Evolutionary conservation across 1,139 yeast genomes (phyloP).

Genomic region (Meyerozyma carpophila): DNA sequence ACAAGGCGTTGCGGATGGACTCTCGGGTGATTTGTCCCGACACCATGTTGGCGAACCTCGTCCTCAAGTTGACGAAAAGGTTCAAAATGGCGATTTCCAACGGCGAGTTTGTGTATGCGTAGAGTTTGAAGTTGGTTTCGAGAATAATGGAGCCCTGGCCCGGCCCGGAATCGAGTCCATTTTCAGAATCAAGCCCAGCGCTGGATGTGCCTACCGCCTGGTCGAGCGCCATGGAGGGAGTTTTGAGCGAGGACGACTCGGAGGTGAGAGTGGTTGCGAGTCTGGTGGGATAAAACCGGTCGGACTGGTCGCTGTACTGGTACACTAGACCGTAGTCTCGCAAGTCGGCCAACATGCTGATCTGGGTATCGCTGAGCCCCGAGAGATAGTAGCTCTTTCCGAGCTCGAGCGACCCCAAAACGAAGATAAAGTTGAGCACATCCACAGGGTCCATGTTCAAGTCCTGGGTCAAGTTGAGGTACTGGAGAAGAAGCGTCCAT

Average conservation of each 20-base stretch:
- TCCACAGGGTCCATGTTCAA: constrained; percentile 95
- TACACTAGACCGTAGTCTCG: constrained; percentile 90
- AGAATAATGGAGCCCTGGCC: constrained; percentile 68
- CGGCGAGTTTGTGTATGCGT: constrained; percentile 94
- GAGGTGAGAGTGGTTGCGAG: constrained; percentile 88
- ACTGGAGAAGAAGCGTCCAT: constrained; percentile 87
- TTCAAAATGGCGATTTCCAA: constrained; percentile 90
- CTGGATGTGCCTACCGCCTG: constrained; percentile 45
- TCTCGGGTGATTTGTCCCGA: constrained; percentile 92
- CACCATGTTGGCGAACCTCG: constrained; percentile 88
- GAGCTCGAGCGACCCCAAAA: constrained; percentile 85
- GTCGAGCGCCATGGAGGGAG: constrained; percentile 67
- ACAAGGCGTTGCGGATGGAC: constrained; percentile 76
- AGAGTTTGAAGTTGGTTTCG: constrained; percentile 89
- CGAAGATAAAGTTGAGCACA: constrained; percentile 85
- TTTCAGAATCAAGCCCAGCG: constrained; percentile 11
- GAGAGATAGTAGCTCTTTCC: constrained; percentile 80
- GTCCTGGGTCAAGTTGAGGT: constrained; percentile 77
- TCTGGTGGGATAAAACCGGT: constrained; percentile 83
- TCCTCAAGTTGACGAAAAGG: constrained; percentile 75
- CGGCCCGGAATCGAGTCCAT: constrained; percentile 14
- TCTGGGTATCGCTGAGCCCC: constrained; percentile 74
- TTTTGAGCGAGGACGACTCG: constrained; percentile 63
- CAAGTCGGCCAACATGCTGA: constrained; percentile 81
- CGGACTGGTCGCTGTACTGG: constrained; percentile 56